phyloP scores from a whole-genome alignment of 306 rosid species.

The Potentilla sterilis region DNA sequence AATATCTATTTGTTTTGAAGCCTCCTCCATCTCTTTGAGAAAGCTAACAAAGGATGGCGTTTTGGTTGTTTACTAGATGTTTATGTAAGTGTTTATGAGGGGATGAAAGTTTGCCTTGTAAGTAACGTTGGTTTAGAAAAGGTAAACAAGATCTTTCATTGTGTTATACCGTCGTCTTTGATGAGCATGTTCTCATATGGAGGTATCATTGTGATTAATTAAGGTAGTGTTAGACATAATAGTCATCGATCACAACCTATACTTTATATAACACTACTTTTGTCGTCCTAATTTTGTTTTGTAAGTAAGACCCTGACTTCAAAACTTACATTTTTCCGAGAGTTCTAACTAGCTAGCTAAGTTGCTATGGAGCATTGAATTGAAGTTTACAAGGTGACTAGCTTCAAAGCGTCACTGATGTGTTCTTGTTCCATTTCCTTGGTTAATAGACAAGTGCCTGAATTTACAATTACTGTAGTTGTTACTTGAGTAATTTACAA shows the following conservation, averaged over 20 bases:
- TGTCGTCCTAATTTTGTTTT: neutral
- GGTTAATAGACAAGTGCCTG: neutral
- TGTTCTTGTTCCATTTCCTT: neutral
- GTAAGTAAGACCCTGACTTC: neutral
- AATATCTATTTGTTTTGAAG: constrained; percentile 20
- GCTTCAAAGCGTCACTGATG: neutral
- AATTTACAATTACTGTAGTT: neutral
- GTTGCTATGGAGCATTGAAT: neutral
- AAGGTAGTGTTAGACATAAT: neutral
- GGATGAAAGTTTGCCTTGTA: constrained; percentile 33
- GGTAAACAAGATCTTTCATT: constrained; percentile 33
- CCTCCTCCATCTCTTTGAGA: constrained; percentile 17
- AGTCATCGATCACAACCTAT: neutral
- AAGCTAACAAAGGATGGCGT: constrained; percentile 11
- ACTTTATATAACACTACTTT: neutral
- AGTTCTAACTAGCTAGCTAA: neutral
- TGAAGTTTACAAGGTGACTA: neutral
- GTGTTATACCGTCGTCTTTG: constrained; percentile 45
- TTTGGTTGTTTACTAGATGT: constrained; percentile 18
- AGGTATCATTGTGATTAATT: neutral
- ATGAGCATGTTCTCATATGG: constrained; percentile 20
- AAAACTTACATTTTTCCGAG: neutral
- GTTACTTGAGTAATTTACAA: too few relatives aligned
- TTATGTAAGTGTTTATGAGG: constrained; percentile 21
- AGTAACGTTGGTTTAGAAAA: constrained; percentile 37